Evolutionary conservation across 257 asterid genomes (phyloP).

Genomic region (Capsicum chinense): DNA sequence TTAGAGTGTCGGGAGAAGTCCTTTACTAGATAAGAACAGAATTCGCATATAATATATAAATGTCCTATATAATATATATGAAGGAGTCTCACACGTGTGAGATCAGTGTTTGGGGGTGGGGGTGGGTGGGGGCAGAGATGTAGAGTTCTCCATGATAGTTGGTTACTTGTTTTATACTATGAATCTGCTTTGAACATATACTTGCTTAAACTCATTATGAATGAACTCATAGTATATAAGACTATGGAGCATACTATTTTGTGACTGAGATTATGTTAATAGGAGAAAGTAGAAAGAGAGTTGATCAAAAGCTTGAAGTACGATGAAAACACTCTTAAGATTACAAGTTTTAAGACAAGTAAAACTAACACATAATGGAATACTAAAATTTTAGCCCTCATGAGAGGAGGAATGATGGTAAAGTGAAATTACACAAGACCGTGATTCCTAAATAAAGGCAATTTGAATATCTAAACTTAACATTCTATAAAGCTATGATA

Average conservation of each 20-base stretch:
- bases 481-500: background rate
- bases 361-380: background rate
- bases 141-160: background rate
- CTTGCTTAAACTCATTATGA: background rate
- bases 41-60: background rate
- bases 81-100: background rate
- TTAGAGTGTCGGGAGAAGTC: background rate
- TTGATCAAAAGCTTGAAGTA: background rate
- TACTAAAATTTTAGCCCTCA: background rate
- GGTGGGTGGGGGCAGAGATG: no score
- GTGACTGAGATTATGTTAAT: background rate
- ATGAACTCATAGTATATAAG: background rate
- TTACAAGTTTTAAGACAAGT: background rate
- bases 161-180: background rate
- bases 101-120: no score
- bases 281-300: background rate
- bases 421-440: background rate
- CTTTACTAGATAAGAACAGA: background rate
- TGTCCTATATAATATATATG: background rate
- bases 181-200: background rate
- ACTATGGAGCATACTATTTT: background rate
- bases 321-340: background rate
- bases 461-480: background rate
- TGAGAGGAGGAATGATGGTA: background rate
- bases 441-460: background rate